Evolutionary conservation across 2,329 filamentous ascomycete species (phyloP), one percentile per base, ranked within the genome.

Genomic region (Mycosphaerella sp.): DNA sequence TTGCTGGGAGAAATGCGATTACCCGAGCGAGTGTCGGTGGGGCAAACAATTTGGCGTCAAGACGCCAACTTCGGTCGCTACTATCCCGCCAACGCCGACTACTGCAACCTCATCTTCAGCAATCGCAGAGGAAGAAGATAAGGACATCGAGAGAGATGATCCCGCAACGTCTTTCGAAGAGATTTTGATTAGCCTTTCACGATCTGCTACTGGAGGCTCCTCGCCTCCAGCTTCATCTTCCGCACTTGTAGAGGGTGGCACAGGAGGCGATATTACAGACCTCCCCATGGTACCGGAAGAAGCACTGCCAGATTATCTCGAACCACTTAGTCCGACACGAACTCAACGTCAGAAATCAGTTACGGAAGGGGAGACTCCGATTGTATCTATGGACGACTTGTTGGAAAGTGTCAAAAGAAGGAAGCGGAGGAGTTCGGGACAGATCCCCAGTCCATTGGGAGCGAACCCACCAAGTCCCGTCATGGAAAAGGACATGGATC

Each of bases 1-100:
- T 51, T 76, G 74, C 60, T 75, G 72, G 71, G 63, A 63, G 8
- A 56, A 44, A 4, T 76, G 74, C 58, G 70, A 75, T 44, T 76
- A 74, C 50, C 74, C 74, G 0, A 70, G 65, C 25, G 69, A 75
- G 45, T 76, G 74, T 54, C 68, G 72, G 5, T 71, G 68, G 68
- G 66, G 67, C 5, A 67, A 64, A 50, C 60, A 64, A 46, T 65
- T 58, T 16, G 63, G 64, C 4, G 59, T 62, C 1, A 47, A 55
- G 32, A 58, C 59, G 5, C 57, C 62, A 13, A 37, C 48, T 17
- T 37, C 39, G 17, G 14, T 50, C 9, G 35, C 54, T 2, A 49
- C 53, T 4, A 12, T 40, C 16, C 41, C 41, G 13, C 36, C 43
- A 8, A 43, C 43, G 4, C 34, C 50, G 8, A 30, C 54, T 18